phyloP scores from a whole-genome alignment of 176 grass and related monocot genomes.

The Phragmites australis region DNA sequence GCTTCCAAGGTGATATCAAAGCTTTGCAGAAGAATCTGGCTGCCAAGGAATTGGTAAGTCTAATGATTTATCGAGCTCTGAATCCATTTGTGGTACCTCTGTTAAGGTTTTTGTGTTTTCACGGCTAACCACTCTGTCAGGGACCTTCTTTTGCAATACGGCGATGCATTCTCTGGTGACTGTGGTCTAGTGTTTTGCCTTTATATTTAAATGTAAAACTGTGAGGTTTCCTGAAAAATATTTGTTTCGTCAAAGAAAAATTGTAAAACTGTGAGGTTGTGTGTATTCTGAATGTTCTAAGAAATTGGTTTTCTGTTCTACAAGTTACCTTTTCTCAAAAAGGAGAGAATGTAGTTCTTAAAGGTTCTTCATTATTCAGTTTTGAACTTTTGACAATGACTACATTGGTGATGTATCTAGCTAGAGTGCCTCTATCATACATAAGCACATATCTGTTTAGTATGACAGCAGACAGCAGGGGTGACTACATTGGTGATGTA shows the following conservation, averaged over 20 bases:
- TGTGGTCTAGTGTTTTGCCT: not conserved
- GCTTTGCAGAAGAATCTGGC: conserved; percentile 73
- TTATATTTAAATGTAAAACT: not conserved
- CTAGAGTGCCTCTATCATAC: not conserved
- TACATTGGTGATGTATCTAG: not conserved
- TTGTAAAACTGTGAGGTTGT: not conserved
- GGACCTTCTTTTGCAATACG: not conserved
- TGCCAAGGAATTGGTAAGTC: conserved; percentile 72
- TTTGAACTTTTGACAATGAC: not conserved
- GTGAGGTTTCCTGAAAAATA: not conserved
- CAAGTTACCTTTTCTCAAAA: not conserved
- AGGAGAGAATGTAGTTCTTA: not conserved
- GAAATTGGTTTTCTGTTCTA: no score
- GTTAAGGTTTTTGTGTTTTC: not conserved
- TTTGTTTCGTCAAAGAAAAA: no score
- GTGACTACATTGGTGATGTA: not conserved
- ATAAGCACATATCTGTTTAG: not conserved
- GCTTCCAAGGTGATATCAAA: conserved; percentile 93
- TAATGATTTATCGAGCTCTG: not conserved
- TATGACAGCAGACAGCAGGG: not conserved
- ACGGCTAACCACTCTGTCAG: not conserved
- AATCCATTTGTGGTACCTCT: not conserved
- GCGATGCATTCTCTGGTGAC: not conserved
- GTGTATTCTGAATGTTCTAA: not conserved
- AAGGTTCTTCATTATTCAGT: not conserved